Base-by-base conservation (phyloP, 2,329 filamentous ascomycete species). In the Colletotrichum sp. region DNA sequence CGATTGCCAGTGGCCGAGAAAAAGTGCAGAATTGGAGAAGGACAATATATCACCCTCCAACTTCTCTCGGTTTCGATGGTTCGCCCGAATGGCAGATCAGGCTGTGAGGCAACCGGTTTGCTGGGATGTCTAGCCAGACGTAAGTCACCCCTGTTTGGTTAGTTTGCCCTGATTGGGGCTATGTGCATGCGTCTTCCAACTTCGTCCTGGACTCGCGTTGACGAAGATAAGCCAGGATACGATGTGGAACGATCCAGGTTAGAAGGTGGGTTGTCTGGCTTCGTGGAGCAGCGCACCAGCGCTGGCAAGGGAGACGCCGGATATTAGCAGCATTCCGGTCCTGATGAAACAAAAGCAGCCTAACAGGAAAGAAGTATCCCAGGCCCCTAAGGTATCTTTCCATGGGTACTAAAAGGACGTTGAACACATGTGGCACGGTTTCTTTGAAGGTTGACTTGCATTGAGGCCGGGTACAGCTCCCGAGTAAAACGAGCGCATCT, bases 311-410 rank as follows among this genome's bases (percentile, higher is more conserved):
- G n/a, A 13, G 43, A 21, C 13, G 43, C 11, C 1, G 43, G n/a
- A 51, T 5, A 21, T 21, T 11, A 21, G 43, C 43, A 21, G n/a
- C n/a, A 0, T 6, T 51, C 1, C 11, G 6, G 12, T 47, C 3
- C 4, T 11, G n/a, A 21, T 21, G n/a, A 51, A 51, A 13, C 43
- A 3, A 21, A 12, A 13, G 43, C 11, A 27, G 24, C 24, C 24
- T 27, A 27, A 4, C 24, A 13, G 12, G 11, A 51, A 6, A 51
- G 0, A n/a, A 4, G 0, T 3, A 51, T 51, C 11, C 8, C n/a
- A 51, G n/a, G 6, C 12, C n/a, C 11, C 12, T 13, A 2, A 12
- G 6, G 6, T 21, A 21, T 47, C 36, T 18, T 7, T 6, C n/a
- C 6, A 47, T 47, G 18, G n/a, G n/a, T 43, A 27, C 3, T 27